A percentile compares a stretch with the other conserved stretches of the same genome.
phyloP scores from a whole-genome alignment of 768 basidiomycete species.

The Boletus eberwhitei region DNA sequence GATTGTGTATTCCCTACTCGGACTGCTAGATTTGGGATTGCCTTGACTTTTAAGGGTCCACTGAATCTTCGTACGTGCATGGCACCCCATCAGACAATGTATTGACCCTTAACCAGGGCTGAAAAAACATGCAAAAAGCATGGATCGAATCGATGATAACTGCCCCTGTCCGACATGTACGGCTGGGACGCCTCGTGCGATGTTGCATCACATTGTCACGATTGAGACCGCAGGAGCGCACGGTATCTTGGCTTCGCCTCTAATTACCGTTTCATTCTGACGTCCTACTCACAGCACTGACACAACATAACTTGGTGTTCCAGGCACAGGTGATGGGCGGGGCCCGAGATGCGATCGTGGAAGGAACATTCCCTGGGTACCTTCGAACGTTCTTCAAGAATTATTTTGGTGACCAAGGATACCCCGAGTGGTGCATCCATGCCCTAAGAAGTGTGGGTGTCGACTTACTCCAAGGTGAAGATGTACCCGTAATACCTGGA shows the following conservation, averaged over 20 bases:
- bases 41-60: conserved; percentile 77
- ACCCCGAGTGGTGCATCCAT: conserved; percentile 87
- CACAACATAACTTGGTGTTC: conserved; percentile 80
- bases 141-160: conserved; percentile 64
- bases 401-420: conserved; percentile 76
- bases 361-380: conserved; percentile 75
- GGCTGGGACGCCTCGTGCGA: conserved; percentile 62
- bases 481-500: conserved; percentile 53
- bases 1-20: conserved; percentile 94
- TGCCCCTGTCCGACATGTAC: conserved; percentile 89
- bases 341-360: conserved; percentile 76
- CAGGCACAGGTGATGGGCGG: conserved; percentile 87
- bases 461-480: conserved; percentile 62
- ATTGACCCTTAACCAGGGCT: conserved; percentile 35
- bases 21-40: conserved; percentile 88
- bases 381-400: conserved; percentile 69
- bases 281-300: conserved; percentile 52
- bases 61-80: conserved; percentile 65
- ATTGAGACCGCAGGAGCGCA: conserved; percentile 86
- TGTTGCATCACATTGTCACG: conserved; percentile 71
- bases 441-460: conserved; percentile 81
- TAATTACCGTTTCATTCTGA: conserved; percentile 19
- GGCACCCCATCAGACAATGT: not conserved
- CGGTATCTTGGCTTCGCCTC: conserved; percentile 42
- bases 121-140: conserved; percentile 65